Evolutionary conservation across 2,329 filamentous ascomycete species (phyloP).

Genomic region (Diaporthe humulicola): DNA sequence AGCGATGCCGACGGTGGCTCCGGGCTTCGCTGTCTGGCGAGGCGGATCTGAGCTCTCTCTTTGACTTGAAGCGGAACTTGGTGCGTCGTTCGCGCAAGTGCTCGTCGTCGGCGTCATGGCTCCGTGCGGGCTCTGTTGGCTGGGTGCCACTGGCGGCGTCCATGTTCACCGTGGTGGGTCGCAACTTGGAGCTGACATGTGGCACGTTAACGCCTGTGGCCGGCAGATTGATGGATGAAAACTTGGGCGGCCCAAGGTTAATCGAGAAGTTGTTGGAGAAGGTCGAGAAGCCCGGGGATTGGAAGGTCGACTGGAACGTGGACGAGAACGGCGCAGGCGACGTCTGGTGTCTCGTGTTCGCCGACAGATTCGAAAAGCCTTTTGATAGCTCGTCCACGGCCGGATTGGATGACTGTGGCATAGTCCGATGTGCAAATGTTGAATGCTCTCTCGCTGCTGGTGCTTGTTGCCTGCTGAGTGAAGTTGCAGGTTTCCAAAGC

Average conservation of each 20-base stretch:
- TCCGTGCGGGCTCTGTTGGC: background rate
- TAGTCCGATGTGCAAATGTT: background rate
- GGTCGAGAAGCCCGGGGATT: conserved; percentile 12
- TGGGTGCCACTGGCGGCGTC: background rate
- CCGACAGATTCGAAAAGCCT: conserved; percentile 15
- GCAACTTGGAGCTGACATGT: conserved; percentile 10
- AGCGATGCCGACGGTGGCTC: conserved; percentile 36
- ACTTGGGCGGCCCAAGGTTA: conserved; percentile 22
- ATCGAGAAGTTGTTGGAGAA: conserved; percentile 20
- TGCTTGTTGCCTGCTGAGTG: background rate
- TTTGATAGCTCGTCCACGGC: conserved; percentile 22
- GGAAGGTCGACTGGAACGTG: conserved; percentile 28
- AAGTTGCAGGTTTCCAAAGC: background rate
- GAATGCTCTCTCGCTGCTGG: background rate
- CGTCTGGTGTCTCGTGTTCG: background rate
- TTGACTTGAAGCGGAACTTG: conserved; percentile 59
- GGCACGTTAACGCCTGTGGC: conserved; percentile 8
- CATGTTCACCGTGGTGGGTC: conserved; percentile 8
- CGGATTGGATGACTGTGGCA: background rate
- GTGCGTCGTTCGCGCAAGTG: conserved; percentile 39
- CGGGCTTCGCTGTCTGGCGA: conserved; percentile 35
- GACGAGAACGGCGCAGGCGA: conserved; percentile 10
- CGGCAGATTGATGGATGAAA: conserved; percentile 25
- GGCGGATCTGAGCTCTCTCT: conserved; percentile 46
- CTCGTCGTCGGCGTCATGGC: background rate